Evolutionary conservation across 2,329 filamentous ascomycete species (phyloP), one percentile per base, ranked within the genome.

Genomic region (Botrytis fabae): DNA sequence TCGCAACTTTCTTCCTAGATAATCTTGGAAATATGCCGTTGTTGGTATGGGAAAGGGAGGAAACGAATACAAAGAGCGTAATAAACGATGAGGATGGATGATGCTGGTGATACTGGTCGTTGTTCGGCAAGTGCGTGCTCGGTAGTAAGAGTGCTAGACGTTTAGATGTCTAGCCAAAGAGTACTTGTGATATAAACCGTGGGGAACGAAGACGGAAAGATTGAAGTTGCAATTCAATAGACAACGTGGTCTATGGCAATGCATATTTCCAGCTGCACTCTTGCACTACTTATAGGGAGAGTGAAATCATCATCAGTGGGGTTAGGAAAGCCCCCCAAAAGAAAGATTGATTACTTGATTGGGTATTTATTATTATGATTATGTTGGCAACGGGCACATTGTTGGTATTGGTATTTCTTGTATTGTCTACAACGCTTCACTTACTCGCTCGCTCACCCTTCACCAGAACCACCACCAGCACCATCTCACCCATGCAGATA

Each of bases 401-500:
- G 64, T 68, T 68, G 35, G 25, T 68, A 28, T 68, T 51, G 46
- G 22, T 66, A 51, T 40, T 65, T 32, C 42, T 48, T 32, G 44
- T 66, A 51, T 54, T 57, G 48, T 68, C 35, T 68, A 68, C 64
- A 68, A 54, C 35, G 64, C 64, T 68, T 68, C 48, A 68, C 42
- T n/a, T 46, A 68, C 42, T n/a, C 46, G 22, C 48, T 48, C 46
- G 6, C 42, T 20, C 42, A 25, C 46, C 16, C 48, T n/a, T 16
- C 12, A 12, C 48, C 25, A n/a, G 25, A 12, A 54, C 35, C 64
- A 57, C 32, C 59, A n/a, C 25, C 32, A 25, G 1, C 59, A 4
- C 35, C 32, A 38, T 7, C 51, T 54, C 42, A 42, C 38, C 22
- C 35, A 68, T 40, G 35, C 62, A 65, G n/a, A 32, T 5, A 35